Percentiles rank a stretch among this genome's conserved stretches.
Evolutionary conservation across 2,329 filamentous ascomycete genomes (phyloP).

Genomic region (Lithohypha guttulata): DNA sequence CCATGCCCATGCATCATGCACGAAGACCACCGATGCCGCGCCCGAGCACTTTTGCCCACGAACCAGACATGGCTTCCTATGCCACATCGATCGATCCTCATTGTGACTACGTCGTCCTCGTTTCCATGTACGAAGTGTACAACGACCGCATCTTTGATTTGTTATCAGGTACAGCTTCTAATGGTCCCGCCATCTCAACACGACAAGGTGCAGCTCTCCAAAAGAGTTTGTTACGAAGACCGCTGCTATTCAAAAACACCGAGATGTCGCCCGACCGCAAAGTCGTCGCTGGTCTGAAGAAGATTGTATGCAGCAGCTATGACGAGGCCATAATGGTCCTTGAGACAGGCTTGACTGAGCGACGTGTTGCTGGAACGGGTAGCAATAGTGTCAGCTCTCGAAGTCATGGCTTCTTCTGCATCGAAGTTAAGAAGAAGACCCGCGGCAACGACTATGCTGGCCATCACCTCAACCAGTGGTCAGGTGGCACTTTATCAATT

Average conservation of each 20-base stretch:
- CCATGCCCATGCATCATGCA: conserved; percentile 39
- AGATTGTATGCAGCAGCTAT: conserved; percentile 73
- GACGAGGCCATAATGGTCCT: conserved; percentile 81
- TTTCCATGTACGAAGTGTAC: conserved; percentile 99
- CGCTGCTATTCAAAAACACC: conserved; percentile 83
- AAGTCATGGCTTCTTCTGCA: conserved; percentile 91
- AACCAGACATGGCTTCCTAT: conserved; percentile 63
- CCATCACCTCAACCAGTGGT: conserved; percentile 58
- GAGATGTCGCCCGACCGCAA: conserved; percentile 85
- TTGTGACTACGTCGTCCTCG: conserved; percentile 73
- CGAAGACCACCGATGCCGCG: conserved; percentile 54
- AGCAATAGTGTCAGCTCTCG: conserved; percentile 88
- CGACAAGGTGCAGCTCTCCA: conserved; percentile 38
- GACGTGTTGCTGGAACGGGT: conserved; percentile 78
- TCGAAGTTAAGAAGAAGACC: conserved; percentile 80
- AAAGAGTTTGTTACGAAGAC: conserved; percentile 64
- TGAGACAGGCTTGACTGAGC: conserved; percentile 77
- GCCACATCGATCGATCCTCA: conserved; percentile 54
- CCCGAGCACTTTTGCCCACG: conserved; percentile 59
- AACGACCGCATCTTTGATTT: conserved; percentile 97
- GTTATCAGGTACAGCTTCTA: conserved; percentile 47
- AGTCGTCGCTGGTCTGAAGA: conserved; percentile 80
- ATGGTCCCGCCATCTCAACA: conserved; percentile 29
- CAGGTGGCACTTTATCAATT: conserved; percentile 19
- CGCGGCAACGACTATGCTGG: conserved; percentile 35